Base-by-base conservation (phyloP, 1,284 basidiomycete genomes). In the Hymenochaete sp. region DNA sequence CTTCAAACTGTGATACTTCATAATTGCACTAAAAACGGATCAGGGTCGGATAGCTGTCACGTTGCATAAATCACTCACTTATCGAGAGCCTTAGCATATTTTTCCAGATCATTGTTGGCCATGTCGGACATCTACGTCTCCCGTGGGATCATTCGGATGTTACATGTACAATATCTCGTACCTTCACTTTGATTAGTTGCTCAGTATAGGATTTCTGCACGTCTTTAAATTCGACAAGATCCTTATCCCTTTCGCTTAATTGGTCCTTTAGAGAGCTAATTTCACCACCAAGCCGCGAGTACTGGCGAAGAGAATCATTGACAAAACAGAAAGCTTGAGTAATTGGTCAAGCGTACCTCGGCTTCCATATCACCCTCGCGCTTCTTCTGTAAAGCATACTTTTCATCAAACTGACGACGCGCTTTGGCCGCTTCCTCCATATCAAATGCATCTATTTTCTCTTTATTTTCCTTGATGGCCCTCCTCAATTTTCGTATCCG, bases 1-100 rank as follows among this genome's bases (percentile, higher is more conserved):
- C 67, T 99, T 99, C 59, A 97, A 75, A n/a, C 84, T 71, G 59
- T 99, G 96, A 59, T 96, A 99, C 62, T 89, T 89, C 86, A 98
- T 93, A 64, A 98, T 98, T 36, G 93, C 95, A 56, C 91, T 93
- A 51, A 13, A 5, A 38, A 31, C 14, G 28, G 14, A 31, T 32
- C 13, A 31, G 45, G 18, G 21, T 19, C 13, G 4, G 10, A 14
- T 13, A 14, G 8, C 22, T 27, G 4, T 7, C 6, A 16, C 2
- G 25, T n/a, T 2, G 6, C 11, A 3, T 26, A 36, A 35, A 39
- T 31, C 10, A 62, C 78, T 59, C 57, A 91, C 93, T 87, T 89
- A 67, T 97, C 93, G 37, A 97, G 66, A 1, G 93, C 96, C 62
- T 97, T 98, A 5, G 81, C 88, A 53, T 98, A 98, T 67, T 98